Base-by-base conservation (phyloP, 1,284 basidiomycete species). In the Apiotrichum akiyoshidainum region DNA sequence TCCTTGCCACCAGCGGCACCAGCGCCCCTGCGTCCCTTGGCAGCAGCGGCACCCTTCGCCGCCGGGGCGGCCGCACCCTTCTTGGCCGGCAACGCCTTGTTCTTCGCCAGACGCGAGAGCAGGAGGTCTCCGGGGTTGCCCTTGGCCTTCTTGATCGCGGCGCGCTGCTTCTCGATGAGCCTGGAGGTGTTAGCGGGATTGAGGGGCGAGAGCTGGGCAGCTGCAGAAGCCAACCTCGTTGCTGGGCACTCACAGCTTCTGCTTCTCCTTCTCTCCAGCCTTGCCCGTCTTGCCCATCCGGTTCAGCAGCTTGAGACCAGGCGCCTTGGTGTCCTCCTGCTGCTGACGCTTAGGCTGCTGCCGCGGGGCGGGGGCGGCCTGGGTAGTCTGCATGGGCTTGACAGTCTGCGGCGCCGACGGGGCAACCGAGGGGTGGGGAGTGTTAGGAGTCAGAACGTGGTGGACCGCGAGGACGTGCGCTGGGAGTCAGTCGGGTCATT, bases 91-190 rank as follows among this genome's bases (percentile, higher is more conserved):
- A 10, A 11, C 11, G 37, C 37, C 51, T 57, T 57, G 31, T 54
- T 26, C 52, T 64, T 63, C 26, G 60, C 63, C 19, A 76, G 50
- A 6, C 74, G 69, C 17, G 67, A 63, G 16, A 72, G 64, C 14
- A 76, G 68, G n/a, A 64, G 59, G 41, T 66, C 60, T 19, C 70
- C 72, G 0, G 71, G 60, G 45, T 54, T 50, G 42, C 19, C 48
- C 10, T 45, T 42, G 34, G 53, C 59, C n/a, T 56, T 60, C 22
- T 48, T 59, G 9, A 72, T 55, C 37, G 73, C 72, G n/a, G 69
- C 70, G 35, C 67, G 69, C 58, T 75, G 73, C 45, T 68, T 68
- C 16, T 71, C 70, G 21, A 72, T 46, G 9, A 75, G 64, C 1
- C 72, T 75, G 58, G 26, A n/a, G 47, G 37, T 10, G 45, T 59